phyloP scores from a whole-genome alignment of 75 land plant species.

The Selaginella tamariscina region DNA sequence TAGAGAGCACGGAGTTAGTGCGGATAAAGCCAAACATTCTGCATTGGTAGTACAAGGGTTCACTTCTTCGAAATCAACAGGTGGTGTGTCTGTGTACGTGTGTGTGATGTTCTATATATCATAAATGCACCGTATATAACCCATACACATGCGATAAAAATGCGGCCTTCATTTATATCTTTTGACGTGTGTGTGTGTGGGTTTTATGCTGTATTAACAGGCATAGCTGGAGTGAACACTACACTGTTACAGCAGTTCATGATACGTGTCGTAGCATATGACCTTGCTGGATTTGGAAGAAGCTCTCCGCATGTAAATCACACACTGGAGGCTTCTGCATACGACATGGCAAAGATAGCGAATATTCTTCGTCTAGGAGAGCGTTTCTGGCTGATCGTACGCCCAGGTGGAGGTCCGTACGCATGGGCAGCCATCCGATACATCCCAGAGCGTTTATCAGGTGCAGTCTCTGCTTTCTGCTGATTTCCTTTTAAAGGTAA shows the following conservation, averaged over 20 bases:
- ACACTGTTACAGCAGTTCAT: background rate
- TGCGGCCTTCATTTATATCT: no score
- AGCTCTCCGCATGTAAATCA: background rate
- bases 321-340: background rate
- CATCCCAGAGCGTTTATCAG: slow-evolving; percentile 9
- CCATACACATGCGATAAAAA: no score
- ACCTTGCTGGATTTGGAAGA: background rate
- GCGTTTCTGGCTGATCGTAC: background rate
- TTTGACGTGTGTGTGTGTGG: no score
- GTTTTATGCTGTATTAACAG: background rate
- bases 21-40: background rate
- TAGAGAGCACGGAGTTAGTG: background rate
- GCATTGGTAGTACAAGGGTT: slow-evolving; percentile 7
- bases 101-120: background rate
- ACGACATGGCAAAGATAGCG: slow-evolving; percentile 1
- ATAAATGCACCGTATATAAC: background rate
- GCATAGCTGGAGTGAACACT: background rate
- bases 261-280: slow-evolving; percentile 2
- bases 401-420: slow-evolving; percentile 5
- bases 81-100: background rate
- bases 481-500: background rate
- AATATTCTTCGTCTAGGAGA: background rate
- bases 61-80: background rate
- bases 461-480: background rate
- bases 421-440: slow-evolving; percentile 10